Evolutionary conservation across 345 rosid species (phyloP), one percentile per base, ranked within the genome.

Genomic region (Citropsis articulata): DNA sequence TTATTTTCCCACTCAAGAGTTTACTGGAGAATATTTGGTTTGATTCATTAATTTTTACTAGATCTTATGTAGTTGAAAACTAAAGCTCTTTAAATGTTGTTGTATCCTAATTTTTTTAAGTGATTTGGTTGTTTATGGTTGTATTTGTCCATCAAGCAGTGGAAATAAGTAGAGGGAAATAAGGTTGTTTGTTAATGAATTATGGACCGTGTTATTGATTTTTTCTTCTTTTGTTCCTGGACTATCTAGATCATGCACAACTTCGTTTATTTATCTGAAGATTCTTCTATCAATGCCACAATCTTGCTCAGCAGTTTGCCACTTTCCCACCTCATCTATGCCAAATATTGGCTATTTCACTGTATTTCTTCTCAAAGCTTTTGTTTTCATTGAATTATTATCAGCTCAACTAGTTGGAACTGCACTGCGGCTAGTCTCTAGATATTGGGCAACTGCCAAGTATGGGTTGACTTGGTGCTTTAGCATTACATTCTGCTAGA

Each of bases 11-110:
- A 33, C 18, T 63, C 35, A 35, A 67, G 22, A n/a, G 63, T 79
- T 60, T 62, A 6, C 12, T 62, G 42, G 60, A 64, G 71, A 78
- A 76, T 36, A 78, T 10, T 30, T 69, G 65, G 79, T 27, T 72
- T 72, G 65, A 38, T 73, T 79, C 28, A 60, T 61, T 6, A 42
- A 31, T 68, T 66, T 81, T 68, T 21, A 71, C 18, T 50, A 6
- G 62, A 48, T 28, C 40, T 61, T 74, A 5, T 42, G 59, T 74
- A 3, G n/a, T 53, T 31, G 25, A 48, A 69, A 63, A 35, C 70
- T 64, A 60, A 53, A 25, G 62, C 64, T 77, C 19, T 64, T 45
- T 42, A 7, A 21, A 67, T 19, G 19, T 31, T 60, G 24, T 35
- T 62, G 48, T 33, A 5, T 75, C 30, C 35, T n/a, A 42, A 48